These are phyloP conservation scores for Allium fistulosum DNA, from an alignment of 106 monocot genomes.

Conservation along the genomic window DNA sequence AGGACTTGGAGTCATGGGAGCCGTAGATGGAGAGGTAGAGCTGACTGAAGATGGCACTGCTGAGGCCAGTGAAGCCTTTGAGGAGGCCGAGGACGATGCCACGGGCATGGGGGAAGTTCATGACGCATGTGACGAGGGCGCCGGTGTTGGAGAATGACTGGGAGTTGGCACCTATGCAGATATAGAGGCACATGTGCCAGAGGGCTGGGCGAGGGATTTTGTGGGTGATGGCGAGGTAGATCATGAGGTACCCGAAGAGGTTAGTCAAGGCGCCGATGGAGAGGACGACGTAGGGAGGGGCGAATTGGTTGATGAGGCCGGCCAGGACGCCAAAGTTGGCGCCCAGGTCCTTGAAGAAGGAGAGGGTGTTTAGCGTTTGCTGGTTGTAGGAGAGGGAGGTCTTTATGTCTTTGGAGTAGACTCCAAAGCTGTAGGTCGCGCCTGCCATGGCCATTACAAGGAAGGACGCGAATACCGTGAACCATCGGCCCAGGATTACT, in stretches of 20 bases:
- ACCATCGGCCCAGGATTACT: constrained; percentile 23
- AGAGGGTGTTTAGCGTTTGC: constrained; percentile 48
- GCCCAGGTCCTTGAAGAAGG: constrained; percentile 58
- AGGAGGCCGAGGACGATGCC: constrained; percentile 47
- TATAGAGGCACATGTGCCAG: constrained; percentile 50
- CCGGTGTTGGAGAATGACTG: constrained; percentile 48
- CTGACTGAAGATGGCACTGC: constrained; percentile 51
- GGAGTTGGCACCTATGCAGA: constrained; percentile 37
- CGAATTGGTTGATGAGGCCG: constrained; percentile 44
- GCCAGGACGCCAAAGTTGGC: constrained; percentile 44
- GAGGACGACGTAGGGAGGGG: constrained; percentile 38
- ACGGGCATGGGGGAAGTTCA: constrained; percentile 52
- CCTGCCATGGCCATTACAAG: constrained; percentile 46
- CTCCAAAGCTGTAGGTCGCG: constrained; percentile 49
- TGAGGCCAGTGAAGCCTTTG: constrained; percentile 52
- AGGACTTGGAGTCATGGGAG: neutral
- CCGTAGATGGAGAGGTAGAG: constrained; percentile 34
- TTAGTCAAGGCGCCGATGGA: constrained; percentile 37
- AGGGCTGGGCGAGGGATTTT: constrained; percentile 17
- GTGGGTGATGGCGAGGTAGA: constrained; percentile 34
- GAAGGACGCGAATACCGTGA: constrained; percentile 38
- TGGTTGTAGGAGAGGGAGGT: constrained; percentile 39
- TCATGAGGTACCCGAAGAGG: constrained; percentile 40
- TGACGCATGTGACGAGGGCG: constrained; percentile 42
- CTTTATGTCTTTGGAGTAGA: constrained; percentile 47